Conservation (phyloP, 2,329 filamentous ascomycete genomes). For the Cladosporium sp. region DNA sequence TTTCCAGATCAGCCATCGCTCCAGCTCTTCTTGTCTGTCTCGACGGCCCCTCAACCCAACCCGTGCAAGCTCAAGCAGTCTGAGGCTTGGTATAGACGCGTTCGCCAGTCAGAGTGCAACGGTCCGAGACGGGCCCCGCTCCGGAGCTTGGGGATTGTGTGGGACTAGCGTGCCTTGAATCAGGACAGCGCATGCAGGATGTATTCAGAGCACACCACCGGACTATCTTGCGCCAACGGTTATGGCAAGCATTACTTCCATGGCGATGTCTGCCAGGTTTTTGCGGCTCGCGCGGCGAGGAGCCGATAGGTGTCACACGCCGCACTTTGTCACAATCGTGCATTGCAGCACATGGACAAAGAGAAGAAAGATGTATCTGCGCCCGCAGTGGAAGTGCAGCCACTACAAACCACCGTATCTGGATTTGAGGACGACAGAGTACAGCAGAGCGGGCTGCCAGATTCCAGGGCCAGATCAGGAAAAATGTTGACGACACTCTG, state of each 20-base stretch:
- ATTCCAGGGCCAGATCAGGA: background rate
- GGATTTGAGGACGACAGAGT: background rate
- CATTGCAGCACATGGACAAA: background rate
- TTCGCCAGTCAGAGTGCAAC: slow-evolving; percentile 2
- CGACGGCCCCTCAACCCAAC: background rate
- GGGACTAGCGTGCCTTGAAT: background rate
- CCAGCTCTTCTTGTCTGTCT: background rate
- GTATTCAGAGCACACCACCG: slow-evolving; percentile 8
- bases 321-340: background rate
- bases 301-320: background rate
- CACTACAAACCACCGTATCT: background rate
- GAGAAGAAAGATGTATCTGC: background rate
- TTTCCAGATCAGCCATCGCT: background rate
- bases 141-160: slow-evolving; percentile 3
- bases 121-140: slow-evolving; percentile 1
- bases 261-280: background rate
- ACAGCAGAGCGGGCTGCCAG: background rate
- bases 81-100: slow-evolving; percentile 3
- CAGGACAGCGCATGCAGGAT: background rate
- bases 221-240: background rate
- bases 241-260: background rate
- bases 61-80: slow-evolving; percentile 3
- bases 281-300: slow-evolving; percentile 1
- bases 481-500: slow-evolving; percentile 8
- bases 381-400: background rate